A percentile compares a stretch with the other conserved stretches of the same genome.
phyloP scores from a whole-genome alignment of 2,329 filamentous ascomycete genomes.

The Penicillium sp. region DNA sequence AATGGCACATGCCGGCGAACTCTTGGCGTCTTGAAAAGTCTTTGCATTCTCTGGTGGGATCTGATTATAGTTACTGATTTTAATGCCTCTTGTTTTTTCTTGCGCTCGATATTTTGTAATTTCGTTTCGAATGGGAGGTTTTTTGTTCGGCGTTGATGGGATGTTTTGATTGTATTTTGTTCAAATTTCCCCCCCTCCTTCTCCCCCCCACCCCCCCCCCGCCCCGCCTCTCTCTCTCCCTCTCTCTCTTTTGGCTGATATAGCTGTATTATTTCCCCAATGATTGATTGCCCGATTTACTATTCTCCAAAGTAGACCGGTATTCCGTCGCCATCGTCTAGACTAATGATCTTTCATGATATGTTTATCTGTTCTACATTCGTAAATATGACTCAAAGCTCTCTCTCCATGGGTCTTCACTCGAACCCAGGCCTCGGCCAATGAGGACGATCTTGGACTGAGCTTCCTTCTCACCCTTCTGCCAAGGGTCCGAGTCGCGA shows the following conservation, averaged over 20 bases:
- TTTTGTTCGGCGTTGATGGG: slow-evolving; percentile 15
- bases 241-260: slow-evolving; percentile 19
- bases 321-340: not conserved
- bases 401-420: slow-evolving; percentile 32
- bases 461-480: slow-evolving; percentile 20
- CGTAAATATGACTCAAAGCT: slow-evolving; percentile 35
- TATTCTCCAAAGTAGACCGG: slow-evolving; percentile 4
- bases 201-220: slow-evolving; percentile 3
- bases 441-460: slow-evolving; percentile 49
- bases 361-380: not conserved
- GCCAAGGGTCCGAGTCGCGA: slow-evolving; percentile 54
- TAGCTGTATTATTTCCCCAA: slow-evolving; percentile 30
- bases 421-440: slow-evolving; percentile 41
- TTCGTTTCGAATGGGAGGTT: slow-evolving; percentile 14
- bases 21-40: slow-evolving; percentile 27
- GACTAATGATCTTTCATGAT: not conserved
- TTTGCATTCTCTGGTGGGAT: slow-evolving; percentile 18
- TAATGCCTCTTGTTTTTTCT: slow-evolving; percentile 5
- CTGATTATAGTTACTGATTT: slow-evolving; percentile 12
- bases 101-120: slow-evolving; percentile 4
- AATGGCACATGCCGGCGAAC: slow-evolving; percentile 22
- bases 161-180: slow-evolving; percentile 27
- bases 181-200: not conserved
- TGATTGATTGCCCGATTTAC: slow-evolving; percentile 14
- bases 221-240: too few relatives aligned